Evolutionary conservation across 768 basidiomycete species (phyloP).

Genomic region (Tylopilus felleus): DNA sequence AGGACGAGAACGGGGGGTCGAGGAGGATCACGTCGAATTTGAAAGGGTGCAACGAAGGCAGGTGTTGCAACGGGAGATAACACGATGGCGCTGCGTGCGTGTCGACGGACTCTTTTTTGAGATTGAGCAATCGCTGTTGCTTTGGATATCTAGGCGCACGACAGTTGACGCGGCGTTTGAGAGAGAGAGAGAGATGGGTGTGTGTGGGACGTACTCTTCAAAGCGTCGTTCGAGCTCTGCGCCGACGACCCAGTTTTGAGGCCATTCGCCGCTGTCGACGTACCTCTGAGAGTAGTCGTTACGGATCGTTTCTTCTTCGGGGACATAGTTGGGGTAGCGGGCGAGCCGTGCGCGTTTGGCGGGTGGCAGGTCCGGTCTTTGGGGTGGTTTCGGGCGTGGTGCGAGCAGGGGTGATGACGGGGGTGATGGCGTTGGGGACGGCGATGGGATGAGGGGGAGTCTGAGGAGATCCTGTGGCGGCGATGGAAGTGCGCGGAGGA

Average conservation of each 20-base stretch:
- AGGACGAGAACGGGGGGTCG: conserved; percentile 85
- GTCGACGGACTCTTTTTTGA: conserved; percentile 80
- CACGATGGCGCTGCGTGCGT: conserved; percentile 67
- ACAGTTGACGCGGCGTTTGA: too few relatives aligned
- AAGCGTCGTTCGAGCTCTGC: conserved; percentile 86
- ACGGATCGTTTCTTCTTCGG: conserved; percentile 93
- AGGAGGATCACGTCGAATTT: conserved; percentile 93
- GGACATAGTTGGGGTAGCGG: conserved; percentile 78
- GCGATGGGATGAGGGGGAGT: conserved; percentile 57
- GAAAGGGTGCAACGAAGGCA: conserved; percentile 53
- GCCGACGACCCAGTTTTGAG: conserved; percentile 90
- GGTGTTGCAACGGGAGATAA: conserved; percentile 61
- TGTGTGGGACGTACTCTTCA: conserved; percentile 74
- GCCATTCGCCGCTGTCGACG: conserved; percentile 89
- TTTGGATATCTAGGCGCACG: conserved; percentile 76
- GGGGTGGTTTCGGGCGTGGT: conserved; percentile 33
- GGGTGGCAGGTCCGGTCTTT: conserved; percentile 54
- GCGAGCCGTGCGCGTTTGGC: conserved; percentile 69
- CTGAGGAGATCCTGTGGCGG: conserved; percentile 54
- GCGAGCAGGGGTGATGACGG: conserved; percentile 42
- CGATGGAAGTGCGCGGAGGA: conserved; percentile 51
- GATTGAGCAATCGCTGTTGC: conserved; percentile 74
- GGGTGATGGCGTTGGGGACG: conserved; percentile 48
- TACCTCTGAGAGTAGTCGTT: conserved; percentile 94
- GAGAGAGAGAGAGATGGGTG: too few relatives aligned